Conservation (phyloP, 2,329 filamentous ascomycete species). For the Zarea fungicola region DNA sequence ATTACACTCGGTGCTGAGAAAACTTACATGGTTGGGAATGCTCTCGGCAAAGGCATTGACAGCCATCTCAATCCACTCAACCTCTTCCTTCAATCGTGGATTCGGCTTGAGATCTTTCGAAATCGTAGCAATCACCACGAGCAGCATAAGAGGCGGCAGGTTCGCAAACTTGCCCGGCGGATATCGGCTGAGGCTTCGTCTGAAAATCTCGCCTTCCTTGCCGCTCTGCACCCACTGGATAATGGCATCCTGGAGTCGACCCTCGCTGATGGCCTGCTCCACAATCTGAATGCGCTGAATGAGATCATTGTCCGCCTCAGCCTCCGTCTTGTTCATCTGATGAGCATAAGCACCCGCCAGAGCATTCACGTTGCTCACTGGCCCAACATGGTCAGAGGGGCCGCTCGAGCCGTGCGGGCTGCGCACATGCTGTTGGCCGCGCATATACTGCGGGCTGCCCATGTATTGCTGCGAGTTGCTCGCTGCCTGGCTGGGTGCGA, state of each 20-base stretch:
- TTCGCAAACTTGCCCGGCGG: constrained; percentile 42
- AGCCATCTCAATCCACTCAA: constrained; percentile 57
- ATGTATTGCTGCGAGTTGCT: constrained; percentile 30
- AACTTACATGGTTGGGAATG: constrained; percentile 46
- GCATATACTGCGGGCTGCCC: constrained; percentile 33
- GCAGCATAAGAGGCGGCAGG: constrained; percentile 55
- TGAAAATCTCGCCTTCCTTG: constrained; percentile 58
- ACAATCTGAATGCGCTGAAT: constrained; percentile 53
- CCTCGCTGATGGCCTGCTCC: constrained; percentile 55
- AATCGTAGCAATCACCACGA: constrained; percentile 61
- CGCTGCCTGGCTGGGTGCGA: constrained; percentile 27
- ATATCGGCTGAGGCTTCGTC: constrained; percentile 35
- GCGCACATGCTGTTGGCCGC: constrained; percentile 27
- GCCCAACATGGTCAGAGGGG: constrained; percentile 29
- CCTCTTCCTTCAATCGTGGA: constrained; percentile 47
- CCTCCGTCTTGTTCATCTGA: constrained; percentile 30
- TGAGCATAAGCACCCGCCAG: constrained; percentile 31
- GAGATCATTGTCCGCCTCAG: constrained; percentile 44
- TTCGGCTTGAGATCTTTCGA: constrained; percentile 52
- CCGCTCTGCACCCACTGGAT: constrained; percentile 63
- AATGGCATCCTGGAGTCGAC: constrained; percentile 57
- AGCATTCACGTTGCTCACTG: constrained; percentile 27
- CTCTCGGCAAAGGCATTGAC: constrained; percentile 48
- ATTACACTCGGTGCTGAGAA: neutral
- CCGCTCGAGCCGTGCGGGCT: constrained; percentile 29